Conservation (phyloP, 164 flowering plant species). For the Akebia trifoliata region DNA sequence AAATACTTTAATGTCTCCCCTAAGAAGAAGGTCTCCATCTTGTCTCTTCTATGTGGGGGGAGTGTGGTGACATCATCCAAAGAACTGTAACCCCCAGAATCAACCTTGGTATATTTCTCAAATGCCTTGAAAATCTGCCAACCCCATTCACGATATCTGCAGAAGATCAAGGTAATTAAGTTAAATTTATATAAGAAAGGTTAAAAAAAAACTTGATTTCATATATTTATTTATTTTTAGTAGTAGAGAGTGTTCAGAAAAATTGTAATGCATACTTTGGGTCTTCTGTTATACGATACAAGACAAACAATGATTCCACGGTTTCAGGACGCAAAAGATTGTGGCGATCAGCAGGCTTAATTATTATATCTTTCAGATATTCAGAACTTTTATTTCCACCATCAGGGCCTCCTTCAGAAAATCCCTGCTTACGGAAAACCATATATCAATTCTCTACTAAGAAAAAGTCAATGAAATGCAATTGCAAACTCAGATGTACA, state of each 20-base stretch:
- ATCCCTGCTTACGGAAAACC: constrained; percentile 46
- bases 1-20: constrained; percentile 93
- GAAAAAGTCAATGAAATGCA: constrained; percentile 3
- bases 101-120: constrained; percentile 75
- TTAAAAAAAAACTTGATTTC: too few relatives aligned
- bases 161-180: constrained; percentile 3
- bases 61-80: constrained; percentile 77
- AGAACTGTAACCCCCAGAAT: constrained; percentile 85
- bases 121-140: constrained; percentile 95
- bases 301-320: constrained; percentile 81
- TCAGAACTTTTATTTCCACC: constrained; percentile 88
- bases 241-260: too few relatives aligned
- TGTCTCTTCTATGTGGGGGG: constrained; percentile 86
- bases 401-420: constrained; percentile 59
- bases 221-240: too few relatives aligned
- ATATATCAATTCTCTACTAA: constrained; percentile 3
- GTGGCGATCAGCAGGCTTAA: constrained; percentile 81
- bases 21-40: constrained; percentile 96
- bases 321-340: constrained; percentile 98
- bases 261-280: constrained; percentile 81
- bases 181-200: too few relatives aligned
- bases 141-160: constrained; percentile 96
- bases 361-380: constrained; percentile 71
- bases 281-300: constrained; percentile 87
- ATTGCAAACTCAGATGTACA: neutral